These are phyloP conservation scores for Pichia californica DNA, from an alignment of 805 yeast genomes.

Conservation along the genomic window DNA sequence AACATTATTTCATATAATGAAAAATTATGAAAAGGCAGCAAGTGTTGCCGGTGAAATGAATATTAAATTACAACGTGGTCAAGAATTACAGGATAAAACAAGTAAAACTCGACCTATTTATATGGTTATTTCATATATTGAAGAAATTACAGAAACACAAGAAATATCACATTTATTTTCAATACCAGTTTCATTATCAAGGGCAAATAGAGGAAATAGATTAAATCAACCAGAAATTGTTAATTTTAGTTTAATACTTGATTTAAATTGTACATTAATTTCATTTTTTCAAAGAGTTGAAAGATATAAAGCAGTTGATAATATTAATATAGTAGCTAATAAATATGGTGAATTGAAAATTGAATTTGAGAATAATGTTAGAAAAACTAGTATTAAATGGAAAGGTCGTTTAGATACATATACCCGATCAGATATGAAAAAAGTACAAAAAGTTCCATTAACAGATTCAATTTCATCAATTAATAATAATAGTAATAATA, in stretches of 20 bases:
- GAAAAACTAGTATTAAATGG: conserved; percentile 53
- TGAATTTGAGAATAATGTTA: conserved; percentile 48
- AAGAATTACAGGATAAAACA: conserved; percentile 18
- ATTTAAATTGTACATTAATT: conserved; percentile 41
- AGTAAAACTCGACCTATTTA: conserved; percentile 36
- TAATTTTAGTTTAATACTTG: conserved; percentile 50
- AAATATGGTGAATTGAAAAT: conserved; percentile 45
- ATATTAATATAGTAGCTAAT: conserved; percentile 44
- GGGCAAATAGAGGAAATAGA: conserved; percentile 44
- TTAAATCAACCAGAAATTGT: conserved; percentile 59
- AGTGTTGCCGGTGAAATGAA: conserved; percentile 41
- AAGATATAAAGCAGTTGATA: conserved; percentile 50
- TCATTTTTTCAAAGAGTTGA: conserved; percentile 57
- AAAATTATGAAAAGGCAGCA: conserved; percentile 48
- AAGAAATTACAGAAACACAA: conserved; percentile 34
- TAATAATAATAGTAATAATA: too few species aligned
- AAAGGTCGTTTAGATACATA: conserved; percentile 31
- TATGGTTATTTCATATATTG: conserved; percentile 50
- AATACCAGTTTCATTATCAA: conserved; percentile 62
- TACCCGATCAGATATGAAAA: conserved; percentile 19
- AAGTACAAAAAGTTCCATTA: not conserved
- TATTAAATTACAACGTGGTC: conserved; percentile 37
- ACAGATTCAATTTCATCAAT: not conserved
- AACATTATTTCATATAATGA: conserved; percentile 49
- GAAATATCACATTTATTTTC: conserved; percentile 58